Base-by-base conservation (phyloP, 2,329 filamentous ascomycete species). In the Phaeosphaeria sp. region DNA sequence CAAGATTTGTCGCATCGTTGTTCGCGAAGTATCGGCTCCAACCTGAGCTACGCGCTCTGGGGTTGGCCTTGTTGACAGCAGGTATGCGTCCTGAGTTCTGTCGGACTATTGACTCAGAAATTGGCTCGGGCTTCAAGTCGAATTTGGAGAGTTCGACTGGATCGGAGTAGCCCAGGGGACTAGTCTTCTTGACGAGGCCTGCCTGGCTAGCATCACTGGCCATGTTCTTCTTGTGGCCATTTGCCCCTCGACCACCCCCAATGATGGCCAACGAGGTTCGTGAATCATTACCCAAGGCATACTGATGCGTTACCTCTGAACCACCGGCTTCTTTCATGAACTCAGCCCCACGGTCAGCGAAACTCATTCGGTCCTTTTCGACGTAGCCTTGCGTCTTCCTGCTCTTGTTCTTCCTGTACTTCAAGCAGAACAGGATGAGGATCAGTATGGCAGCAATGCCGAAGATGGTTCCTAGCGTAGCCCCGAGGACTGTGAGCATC, bases 1-100 rank as follows among this genome's bases (percentile, higher is more conserved):
- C 75, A 6, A 80, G 71, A 54, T 79, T 78, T 5, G 77, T 79
- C n/a, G 76, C 85, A 64, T 89, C 90, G 52, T 89, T 90, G 50
- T 89, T 89, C 15, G 89, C 90, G 85, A 90, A 92, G 77, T 92
- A 92, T 52, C 86, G 81, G 74, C 91, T 91, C 90, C 90, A 92
- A 47, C 90, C 90, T 11, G 90, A 92, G 70, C 88, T 91, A 20
- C 78, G 75, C 55, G 72, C 77, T 61, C 74, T 67, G 23, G 64
- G 63, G 46, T 60, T 63, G 13, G 60, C 46, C 33, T 71, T 66
- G 18, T 60, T 62, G 5, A 50, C 56, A 21, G 64, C 59, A 21
- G 67, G 64, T 39, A 54, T 54, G 59, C 63, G 77, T 20, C 71
- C 63, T 61, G 74, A 68, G 65, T 76, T 71, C 61, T 77, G 78